A percentile compares a stretch with the other conserved stretches of the same genome.
phyloP scores from a whole-genome alignment of 139 green algal genomes.

The Gonium pectorale region DNA sequence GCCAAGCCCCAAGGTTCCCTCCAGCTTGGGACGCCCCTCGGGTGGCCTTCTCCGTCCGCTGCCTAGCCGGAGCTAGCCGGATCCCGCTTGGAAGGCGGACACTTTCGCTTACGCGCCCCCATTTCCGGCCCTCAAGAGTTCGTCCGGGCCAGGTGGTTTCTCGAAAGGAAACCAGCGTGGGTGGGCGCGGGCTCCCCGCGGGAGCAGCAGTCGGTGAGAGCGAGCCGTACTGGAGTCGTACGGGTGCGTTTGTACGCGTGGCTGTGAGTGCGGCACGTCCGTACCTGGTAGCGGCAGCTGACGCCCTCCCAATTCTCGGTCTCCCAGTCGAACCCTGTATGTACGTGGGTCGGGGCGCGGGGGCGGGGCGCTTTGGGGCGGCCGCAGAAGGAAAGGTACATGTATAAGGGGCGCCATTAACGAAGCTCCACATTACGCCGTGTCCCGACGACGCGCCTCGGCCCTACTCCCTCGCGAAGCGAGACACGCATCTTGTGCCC shows the following conservation, averaged over 20 bases:
- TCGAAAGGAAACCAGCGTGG: not conserved
- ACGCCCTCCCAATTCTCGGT: slow-evolving; percentile 33
- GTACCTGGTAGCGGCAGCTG: slow-evolving; percentile 38
- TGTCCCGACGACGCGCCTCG: too few species aligned
- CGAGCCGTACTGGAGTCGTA: too few species aligned
- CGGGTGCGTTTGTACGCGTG: not conserved
- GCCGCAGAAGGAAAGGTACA: not conserved
- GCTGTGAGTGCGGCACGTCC: not conserved
- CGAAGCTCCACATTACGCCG: too few species aligned
- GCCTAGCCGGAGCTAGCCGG: not conserved
- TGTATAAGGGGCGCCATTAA: not conserved
- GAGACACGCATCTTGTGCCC: too few species aligned
- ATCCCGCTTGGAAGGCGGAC: not conserved
- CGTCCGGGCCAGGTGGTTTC: not conserved
- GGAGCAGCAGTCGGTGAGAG: not conserved
- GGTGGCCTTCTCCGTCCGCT: too few species aligned
- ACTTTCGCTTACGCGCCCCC: not conserved
- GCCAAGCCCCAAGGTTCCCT: not conserved
- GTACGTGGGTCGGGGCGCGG: not conserved
- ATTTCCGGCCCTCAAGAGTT: not conserved
- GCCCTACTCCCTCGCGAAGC: too few species aligned
- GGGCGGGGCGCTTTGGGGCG: not conserved
- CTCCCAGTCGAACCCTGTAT: slow-evolving; percentile 11
- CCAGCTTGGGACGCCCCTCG: too few species aligned
- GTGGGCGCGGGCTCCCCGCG: not conserved